Conservation (phyloP, 768 basidiomycete species). For the Pleurotus sapidus region DNA sequence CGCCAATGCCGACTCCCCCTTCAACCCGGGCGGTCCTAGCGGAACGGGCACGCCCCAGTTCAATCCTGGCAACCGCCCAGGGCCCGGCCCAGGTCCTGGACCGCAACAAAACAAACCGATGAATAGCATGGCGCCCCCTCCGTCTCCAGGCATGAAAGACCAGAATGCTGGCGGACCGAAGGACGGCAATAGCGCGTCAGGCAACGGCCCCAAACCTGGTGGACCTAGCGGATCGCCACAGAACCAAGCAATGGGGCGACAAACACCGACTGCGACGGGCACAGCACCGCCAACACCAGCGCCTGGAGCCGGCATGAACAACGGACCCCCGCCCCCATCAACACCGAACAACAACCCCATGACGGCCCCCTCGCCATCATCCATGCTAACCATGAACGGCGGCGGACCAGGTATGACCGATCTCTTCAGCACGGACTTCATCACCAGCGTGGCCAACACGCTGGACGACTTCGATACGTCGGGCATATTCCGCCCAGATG, state of each 20-base stretch:
- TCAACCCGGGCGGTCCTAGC: conserved; percentile 26
- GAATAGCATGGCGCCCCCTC: conserved; percentile 48
- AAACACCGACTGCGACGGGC: conserved; percentile 21
- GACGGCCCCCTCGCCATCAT: not conserved
- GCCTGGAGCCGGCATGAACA: conserved; percentile 16
- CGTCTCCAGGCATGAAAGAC: conserved; percentile 45
- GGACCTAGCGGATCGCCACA: conserved; percentile 39
- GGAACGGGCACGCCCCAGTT: conserved; percentile 26
- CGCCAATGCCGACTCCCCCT: conserved; percentile 37
- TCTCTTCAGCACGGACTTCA: conserved; percentile 39
- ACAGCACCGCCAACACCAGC: conserved; percentile 24
- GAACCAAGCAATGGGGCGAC: conserved; percentile 28
- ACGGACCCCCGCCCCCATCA: conserved; percentile 7
- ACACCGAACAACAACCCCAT: not conserved
- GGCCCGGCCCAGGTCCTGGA: conserved; percentile 29
- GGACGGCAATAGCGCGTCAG: conserved; percentile 9
- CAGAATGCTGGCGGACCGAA: conserved; percentile 13
- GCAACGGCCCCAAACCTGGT: conserved; percentile 23
- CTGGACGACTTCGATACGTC: conserved; percentile 39
- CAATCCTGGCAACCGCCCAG: conserved; percentile 24
- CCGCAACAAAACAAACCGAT: conserved; percentile 29
- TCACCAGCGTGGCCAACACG: conserved; percentile 36
- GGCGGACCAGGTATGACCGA: not conserved
- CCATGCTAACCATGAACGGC: not conserved
- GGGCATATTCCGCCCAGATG: conserved; percentile 40